A percentile compares a stretch with the other conserved stretches of the same genome.
phyloP scores from a whole-genome alignment of 108 stramenopile species.

The Fragilaria radians region DNA sequence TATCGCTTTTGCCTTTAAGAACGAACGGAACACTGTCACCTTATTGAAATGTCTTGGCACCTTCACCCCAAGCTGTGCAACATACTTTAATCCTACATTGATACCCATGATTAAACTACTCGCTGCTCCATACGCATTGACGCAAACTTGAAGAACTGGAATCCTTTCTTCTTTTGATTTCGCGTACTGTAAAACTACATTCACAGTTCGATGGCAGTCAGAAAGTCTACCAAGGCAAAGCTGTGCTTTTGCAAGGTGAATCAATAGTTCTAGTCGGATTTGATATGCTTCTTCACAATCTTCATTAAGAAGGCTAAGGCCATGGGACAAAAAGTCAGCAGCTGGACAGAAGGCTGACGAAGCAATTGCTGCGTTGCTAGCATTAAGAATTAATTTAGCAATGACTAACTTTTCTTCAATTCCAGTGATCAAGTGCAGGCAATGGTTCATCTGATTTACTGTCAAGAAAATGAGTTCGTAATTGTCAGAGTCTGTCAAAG shows the following conservation, averaged over 20 bases:
- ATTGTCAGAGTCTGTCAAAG: constrained; percentile 1
- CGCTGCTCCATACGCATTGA: background rate
- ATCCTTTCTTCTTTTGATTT: constrained; percentile 23
- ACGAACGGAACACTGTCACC: background rate
- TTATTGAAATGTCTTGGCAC: too few species aligned
- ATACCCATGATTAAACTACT: too few species aligned
- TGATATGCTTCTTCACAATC: constrained; percentile 25
- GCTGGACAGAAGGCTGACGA: constrained; percentile 34
- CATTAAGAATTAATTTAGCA: constrained; percentile 22
- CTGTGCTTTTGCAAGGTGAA: constrained; percentile 13
- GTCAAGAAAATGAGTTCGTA: constrained; percentile 33
- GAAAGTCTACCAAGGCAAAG: constrained; percentile 10
- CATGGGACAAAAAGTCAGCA: constrained; percentile 16
- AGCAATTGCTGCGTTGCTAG: constrained; percentile 21
- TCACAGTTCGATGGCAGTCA: constrained; percentile 1
- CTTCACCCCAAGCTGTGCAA: background rate
- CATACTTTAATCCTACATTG: too few species aligned
- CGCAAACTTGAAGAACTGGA: constrained; percentile 14
- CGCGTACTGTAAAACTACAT: constrained; percentile 17
- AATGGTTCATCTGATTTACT: constrained; percentile 26
- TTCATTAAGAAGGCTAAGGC: constrained; percentile 9
- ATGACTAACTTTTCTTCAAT: background rate
- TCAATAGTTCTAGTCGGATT: constrained; percentile 23
- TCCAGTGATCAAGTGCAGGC: constrained; percentile 3
- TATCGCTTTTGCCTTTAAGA: background rate